Conservation (phyloP, 1,139 yeast genomes). For the Yamadazyma siamensis region DNA sequence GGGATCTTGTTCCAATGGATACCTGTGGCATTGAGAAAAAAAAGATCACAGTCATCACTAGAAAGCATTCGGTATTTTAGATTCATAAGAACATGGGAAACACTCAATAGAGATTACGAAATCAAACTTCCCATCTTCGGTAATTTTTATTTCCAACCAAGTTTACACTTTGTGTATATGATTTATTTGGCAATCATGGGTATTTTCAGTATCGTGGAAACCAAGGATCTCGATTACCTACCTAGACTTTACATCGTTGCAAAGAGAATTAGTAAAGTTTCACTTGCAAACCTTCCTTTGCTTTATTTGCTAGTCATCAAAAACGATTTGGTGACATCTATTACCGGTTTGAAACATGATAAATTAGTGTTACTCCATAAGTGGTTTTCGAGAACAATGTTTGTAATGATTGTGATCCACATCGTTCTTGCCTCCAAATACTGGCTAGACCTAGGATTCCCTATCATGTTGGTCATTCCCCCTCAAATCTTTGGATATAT, state of each 20-base stretch:
- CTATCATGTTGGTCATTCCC: constrained; percentile 43
- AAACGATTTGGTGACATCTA: constrained; percentile 36
- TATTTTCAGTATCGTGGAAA: constrained; percentile 24
- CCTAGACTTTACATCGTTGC: constrained; percentile 38
- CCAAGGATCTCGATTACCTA: constrained; percentile 37
- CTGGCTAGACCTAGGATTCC: constrained; percentile 39
- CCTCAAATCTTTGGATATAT: constrained; percentile 52
- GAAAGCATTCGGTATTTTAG: constrained; percentile 19
- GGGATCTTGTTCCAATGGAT: constrained; percentile 44
- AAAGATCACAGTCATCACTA: constrained; percentile 12
- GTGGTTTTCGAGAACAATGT: constrained; percentile 44
- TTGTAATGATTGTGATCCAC: constrained; percentile 37
- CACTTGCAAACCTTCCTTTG: constrained; percentile 41
- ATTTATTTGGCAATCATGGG: constrained; percentile 28
- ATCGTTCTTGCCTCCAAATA: constrained; percentile 29
- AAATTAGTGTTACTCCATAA: constrained; percentile 37
- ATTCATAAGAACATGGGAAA: constrained; percentile 25
- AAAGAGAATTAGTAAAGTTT: constrained; percentile 42
- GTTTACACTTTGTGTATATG: constrained; percentile 26
- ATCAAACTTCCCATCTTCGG: constrained; percentile 18
- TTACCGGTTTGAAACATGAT: constrained; percentile 44
- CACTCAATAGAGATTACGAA: constrained; percentile 23
- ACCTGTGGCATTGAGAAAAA: constrained; percentile 22
- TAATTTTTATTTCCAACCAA: constrained; percentile 37
- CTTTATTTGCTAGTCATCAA: constrained; percentile 35